A percentile compares a stretch with the other conserved stretches of the same genome.
Evolutionary conservation across 352 stramenopile genomes (phyloP).

Genomic region (Phytophthora idaei): DNA sequence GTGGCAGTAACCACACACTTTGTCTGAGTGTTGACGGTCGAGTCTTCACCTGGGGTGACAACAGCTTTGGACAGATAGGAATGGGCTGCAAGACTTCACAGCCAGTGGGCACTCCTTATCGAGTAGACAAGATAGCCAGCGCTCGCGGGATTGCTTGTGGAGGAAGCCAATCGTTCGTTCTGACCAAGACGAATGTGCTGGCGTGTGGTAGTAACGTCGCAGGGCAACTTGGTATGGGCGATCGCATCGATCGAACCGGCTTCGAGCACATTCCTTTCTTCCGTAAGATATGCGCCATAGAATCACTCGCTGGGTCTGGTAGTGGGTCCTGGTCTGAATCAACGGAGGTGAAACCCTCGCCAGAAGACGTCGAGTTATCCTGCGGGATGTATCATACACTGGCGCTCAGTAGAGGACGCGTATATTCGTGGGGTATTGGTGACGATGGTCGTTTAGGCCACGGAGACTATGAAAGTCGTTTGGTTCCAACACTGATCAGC

Average conservation of each 20-base stretch:
- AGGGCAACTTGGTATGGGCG: constrained; percentile 63
- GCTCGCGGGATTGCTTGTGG: constrained; percentile 53
- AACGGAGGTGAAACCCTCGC: constrained; percentile 13
- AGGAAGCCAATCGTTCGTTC: constrained; percentile 65
- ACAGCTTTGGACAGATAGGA: constrained; percentile 62
- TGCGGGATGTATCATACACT: constrained; percentile 70
- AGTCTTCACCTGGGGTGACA: constrained; percentile 74
- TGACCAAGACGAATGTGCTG: constrained; percentile 60
- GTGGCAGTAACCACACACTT: constrained; percentile 66
- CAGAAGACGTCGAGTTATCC: constrained; percentile 48
- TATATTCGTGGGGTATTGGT: constrained; percentile 71
- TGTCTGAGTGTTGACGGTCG: constrained; percentile 61
- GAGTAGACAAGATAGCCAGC: constrained; percentile 59
- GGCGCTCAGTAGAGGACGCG: constrained; percentile 40
- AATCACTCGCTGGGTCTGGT: not conserved
- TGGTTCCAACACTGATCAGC: constrained; percentile 45
- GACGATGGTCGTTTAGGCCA: constrained; percentile 73
- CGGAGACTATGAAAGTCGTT: constrained; percentile 45
- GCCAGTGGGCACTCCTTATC: constrained; percentile 39
- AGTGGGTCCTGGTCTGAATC: not conserved
- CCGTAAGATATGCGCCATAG: constrained; percentile 24
- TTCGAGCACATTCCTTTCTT: constrained; percentile 69
- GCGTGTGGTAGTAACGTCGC: constrained; percentile 67
- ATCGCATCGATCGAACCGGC: constrained; percentile 44
- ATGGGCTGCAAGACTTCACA: constrained; percentile 41